phyloP scores from a whole-genome alignment of 805 yeast species.

The Hanseniaspora pseudoguilliermondii region DNA sequence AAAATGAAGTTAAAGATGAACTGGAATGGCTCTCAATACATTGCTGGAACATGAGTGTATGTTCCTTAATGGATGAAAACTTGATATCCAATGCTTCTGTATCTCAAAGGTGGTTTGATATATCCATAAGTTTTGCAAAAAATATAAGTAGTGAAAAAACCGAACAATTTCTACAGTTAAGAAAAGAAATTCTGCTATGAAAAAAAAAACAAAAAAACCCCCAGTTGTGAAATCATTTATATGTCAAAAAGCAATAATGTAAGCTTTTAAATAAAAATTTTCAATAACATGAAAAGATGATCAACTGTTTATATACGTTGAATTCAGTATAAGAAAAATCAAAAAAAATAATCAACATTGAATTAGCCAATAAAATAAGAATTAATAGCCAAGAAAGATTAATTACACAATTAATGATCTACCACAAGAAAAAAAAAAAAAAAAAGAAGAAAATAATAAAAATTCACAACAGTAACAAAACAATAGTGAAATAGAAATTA shows the following conservation, averaged over 20 bases:
- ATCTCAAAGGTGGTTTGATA: neutral
- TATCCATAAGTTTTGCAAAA: neutral
- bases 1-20: neutral
- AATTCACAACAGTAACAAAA: too few relatives aligned
- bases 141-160: neutral
- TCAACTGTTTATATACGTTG: too few relatives aligned
- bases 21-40: neutral
- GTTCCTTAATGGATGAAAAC: neutral
- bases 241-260: neutral
- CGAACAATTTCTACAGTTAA: neutral
- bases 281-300: too few relatives aligned
- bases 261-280: too few relatives aligned
- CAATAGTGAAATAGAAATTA: too few relatives aligned
- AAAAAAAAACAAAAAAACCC: neutral
- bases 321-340: too few relatives aligned
- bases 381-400: too few relatives aligned
- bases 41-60: slow-evolving; percentile 2
- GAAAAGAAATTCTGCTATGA: neutral
- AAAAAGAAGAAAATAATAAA: too few relatives aligned
- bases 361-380: too few relatives aligned
- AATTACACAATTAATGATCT: too few relatives aligned
- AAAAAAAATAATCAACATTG: too few relatives aligned
- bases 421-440: too few relatives aligned
- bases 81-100: neutral
- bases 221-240: neutral